Base-by-base conservation (phyloP, 305 asterid genomes). In the Salvia sclarea region DNA sequence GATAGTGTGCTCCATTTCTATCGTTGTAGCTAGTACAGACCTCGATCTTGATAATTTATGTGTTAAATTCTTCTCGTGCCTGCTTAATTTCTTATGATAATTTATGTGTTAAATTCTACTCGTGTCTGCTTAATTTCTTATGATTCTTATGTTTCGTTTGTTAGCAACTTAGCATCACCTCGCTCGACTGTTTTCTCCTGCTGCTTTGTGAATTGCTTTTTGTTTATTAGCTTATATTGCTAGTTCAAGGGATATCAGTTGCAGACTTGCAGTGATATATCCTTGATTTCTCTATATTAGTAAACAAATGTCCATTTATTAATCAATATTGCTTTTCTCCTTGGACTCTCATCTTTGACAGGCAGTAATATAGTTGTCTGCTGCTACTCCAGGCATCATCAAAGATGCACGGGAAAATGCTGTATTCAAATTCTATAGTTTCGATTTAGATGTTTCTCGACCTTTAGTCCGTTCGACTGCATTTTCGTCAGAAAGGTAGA, bases 271-370 rank as follows among this genome's bases (percentile, higher is more conserved):
- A n/a, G 6, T 33, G 4, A 6, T 1, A 50, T 24, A 50, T 52
- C 40, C 25, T 52, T 66, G 13, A 20, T 5, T n/a, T 47, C 2
- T 16, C 10, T 5, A 17, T 41, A 3, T 31, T 4, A 14, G 16
- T 43, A 12, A 24, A 25, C 47, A 10, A 10, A n/a, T 47, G 22
- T 18, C 25, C 16, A 13, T 25, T 0, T 33, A 33, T 33, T 41
- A 3, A 22, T 54, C 41, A 25, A n/a, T 22, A 28, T 6, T 14
- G 13, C 3, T 14, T 58, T 43, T 14, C 25, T 65, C 22, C 5
- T 73, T 47, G n/a, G 38, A 22, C 40, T 49, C 14, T 70, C 30
- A 40, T 59, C 13, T 59, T 65, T 66, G 70, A 53, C 80, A 76
- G 70, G 72, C 38, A 66, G 17, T 38, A 33, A 48, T 25, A n/a